Base-by-base conservation (phyloP, 2,329 filamentous ascomycete genomes). In the Aspergillus cejpii region DNA sequence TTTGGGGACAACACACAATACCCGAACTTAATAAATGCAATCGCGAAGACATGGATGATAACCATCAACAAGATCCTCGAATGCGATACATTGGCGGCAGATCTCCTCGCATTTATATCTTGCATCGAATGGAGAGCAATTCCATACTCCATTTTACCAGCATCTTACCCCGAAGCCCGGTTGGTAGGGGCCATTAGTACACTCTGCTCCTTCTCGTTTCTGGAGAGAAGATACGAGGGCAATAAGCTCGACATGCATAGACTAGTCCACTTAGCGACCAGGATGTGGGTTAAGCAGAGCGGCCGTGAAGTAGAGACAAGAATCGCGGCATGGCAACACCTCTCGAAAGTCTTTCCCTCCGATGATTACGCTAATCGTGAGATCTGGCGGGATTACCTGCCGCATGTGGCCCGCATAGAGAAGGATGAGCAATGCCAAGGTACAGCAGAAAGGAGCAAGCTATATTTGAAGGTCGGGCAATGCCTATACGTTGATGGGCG, bases 201-300 rank as follows among this genome's bases (percentile, higher is more conserved):
- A 12, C 50, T 69, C 11, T 56, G 48, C 23, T 58, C 53, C 20
- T 69, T 67, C 62, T 65, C 48, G 31, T 67, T 40, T 55, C 37
- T 19, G 37, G 47, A 37, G 49, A 52, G 42, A 31, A 37, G 14
- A 47, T 40, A 39, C 34, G 47, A n/a, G 43, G 44, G 21, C 33
- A 33, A 12, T 45, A 14, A 21, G 21, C 17, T 52, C 6, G 37
- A 41, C 15, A 20, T 63, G 47, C 62, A 68, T 51, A 49, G 55
- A n/a, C 56, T 69, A 4, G 65, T 69, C 6, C 60, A 64, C 39
- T 41, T 67, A 10, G 60, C 63, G 6, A 64, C 54, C 21, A 49
- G 59, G 21, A 58, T 51, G 28, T 69, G 65, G 65, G 40, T 69
- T 3, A 51, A 41, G 39, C 39, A 52, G 39, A n/a, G n/a, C n/a